These are phyloP conservation scores for Leptodontidium sp. DNA, from an alignment of 2,329 filamentous ascomycete genomes.

Conservation along the genomic window DNA sequence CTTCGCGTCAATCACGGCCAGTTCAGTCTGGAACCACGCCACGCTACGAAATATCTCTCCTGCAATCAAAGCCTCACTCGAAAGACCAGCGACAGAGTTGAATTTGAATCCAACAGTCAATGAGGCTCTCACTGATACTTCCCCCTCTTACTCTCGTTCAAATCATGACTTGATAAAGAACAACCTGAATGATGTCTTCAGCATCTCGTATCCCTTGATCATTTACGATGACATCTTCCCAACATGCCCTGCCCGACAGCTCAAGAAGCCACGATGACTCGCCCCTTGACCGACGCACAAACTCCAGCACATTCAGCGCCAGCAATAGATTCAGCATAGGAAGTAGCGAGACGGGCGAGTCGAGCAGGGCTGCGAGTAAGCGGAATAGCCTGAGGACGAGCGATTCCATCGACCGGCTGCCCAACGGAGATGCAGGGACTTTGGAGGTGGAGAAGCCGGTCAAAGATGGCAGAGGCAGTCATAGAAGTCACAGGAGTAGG, in stretches of 20 bases:
- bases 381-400: slow-evolving; percentile 36
- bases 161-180: slow-evolving; percentile 29
- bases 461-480: slow-evolving; percentile 38
- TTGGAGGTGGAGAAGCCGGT: slow-evolving; percentile 24
- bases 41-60: neutral
- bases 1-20: slow-evolving; percentile 2
- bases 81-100: neutral
- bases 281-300: slow-evolving; percentile 36
- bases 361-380: slow-evolving; percentile 51
- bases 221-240: slow-evolving; percentile 40
- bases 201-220: slow-evolving; percentile 25
- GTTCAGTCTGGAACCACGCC: neutral
- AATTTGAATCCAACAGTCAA: neutral
- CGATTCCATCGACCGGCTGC: slow-evolving; percentile 18
- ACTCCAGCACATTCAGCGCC: slow-evolving; percentile 36
- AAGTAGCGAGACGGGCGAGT: slow-evolving; percentile 56
- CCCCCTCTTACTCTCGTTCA: neutral
- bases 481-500: slow-evolving; percentile 42
- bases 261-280: slow-evolving; percentile 37
- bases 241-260: slow-evolving; percentile 29
- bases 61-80: neutral
- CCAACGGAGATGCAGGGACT: slow-evolving; percentile 16
- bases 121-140: neutral
- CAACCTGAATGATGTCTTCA: slow-evolving; percentile 27
- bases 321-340: slow-evolving; percentile 46